phyloP scores from a whole-genome alignment of 2,329 filamentous ascomycete species.

The Diaporthe destruens region DNA sequence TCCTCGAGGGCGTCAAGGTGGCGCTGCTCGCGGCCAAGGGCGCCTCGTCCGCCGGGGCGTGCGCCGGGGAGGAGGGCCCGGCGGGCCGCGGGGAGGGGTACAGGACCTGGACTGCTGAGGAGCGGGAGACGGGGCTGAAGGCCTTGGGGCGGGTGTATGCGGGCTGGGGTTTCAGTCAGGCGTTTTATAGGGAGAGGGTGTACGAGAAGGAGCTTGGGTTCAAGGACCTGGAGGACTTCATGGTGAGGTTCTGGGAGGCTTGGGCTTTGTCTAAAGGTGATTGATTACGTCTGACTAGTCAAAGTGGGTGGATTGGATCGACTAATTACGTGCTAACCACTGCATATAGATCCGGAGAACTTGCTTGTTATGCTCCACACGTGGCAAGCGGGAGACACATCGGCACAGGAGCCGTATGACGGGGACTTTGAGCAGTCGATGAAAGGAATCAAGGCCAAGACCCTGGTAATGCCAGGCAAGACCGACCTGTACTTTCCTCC shows the following conservation, averaged over 20 bases:
- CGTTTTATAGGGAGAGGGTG: constrained; percentile 80
- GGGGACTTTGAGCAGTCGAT: constrained; percentile 75
- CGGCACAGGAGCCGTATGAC: constrained; percentile 75
- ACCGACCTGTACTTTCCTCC: constrained; percentile 87
- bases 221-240: constrained; percentile 78
- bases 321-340: neutral
- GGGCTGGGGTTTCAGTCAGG: constrained; percentile 84
- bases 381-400: constrained; percentile 82
- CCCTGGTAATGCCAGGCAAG: constrained; percentile 76
- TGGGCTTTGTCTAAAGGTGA: constrained; percentile 64
- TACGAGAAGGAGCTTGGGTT: constrained; percentile 73
- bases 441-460: constrained; percentile 78
- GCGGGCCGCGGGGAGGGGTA: constrained; percentile 5
- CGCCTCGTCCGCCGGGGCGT: constrained; percentile 46
- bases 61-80: constrained; percentile 24
- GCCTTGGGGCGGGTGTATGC: constrained; percentile 82
- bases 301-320: neutral
- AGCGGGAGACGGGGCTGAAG: constrained; percentile 64
- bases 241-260: constrained; percentile 80
- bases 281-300: neutral
- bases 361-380: constrained; percentile 68
- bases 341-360: constrained; percentile 52
- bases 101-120: constrained; percentile 42
- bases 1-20: constrained; percentile 65
- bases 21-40: constrained; percentile 56